These are phyloP conservation scores for Citropsis articulata DNA, from an alignment of 345 rosid species.

Conservation along the genomic window DNA sequence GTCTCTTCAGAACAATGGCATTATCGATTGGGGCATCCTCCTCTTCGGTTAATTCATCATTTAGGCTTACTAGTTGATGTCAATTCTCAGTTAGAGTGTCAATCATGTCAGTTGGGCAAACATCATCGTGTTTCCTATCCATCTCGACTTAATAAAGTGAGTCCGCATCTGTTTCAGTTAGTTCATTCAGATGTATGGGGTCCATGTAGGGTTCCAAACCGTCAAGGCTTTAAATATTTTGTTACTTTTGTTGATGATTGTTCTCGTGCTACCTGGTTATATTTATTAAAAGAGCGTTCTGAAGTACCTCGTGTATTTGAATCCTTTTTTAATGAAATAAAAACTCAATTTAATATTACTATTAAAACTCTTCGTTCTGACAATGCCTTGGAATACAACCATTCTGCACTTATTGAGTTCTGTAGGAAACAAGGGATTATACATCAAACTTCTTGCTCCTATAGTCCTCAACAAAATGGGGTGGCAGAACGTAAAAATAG, in stretches of 20 bases:
- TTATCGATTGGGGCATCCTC: too few relatives aligned
- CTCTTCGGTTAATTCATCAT: too few relatives aligned
- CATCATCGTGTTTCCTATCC: too few relatives aligned
- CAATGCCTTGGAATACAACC: neutral
- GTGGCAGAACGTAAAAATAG: neutral
- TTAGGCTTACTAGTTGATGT: too few relatives aligned
- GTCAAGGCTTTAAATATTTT: neutral
- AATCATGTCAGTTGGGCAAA: too few relatives aligned
- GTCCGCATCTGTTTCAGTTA: too few relatives aligned
- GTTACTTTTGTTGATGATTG: neutral
- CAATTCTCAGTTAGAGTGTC: too few relatives aligned
- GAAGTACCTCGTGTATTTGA: neutral
- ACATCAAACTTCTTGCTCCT: neutral
- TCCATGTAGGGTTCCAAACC: fast-evolving
- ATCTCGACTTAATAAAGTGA: too few relatives aligned
- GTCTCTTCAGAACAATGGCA: too few relatives aligned
- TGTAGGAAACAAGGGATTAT: neutral
- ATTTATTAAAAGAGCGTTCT: neutral
- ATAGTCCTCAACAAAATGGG: neutral
- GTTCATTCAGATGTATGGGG: too few relatives aligned
- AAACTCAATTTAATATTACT: neutral
- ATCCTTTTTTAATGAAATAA: neutral
- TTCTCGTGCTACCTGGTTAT: neutral
- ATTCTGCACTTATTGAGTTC: neutral
- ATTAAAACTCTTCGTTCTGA: neutral